A percentile compares a stretch with the other conserved stretches of the same genome.
Conservation (phyloP, 495 filamentous ascomycete species). For the Extremus antarcticus region DNA sequence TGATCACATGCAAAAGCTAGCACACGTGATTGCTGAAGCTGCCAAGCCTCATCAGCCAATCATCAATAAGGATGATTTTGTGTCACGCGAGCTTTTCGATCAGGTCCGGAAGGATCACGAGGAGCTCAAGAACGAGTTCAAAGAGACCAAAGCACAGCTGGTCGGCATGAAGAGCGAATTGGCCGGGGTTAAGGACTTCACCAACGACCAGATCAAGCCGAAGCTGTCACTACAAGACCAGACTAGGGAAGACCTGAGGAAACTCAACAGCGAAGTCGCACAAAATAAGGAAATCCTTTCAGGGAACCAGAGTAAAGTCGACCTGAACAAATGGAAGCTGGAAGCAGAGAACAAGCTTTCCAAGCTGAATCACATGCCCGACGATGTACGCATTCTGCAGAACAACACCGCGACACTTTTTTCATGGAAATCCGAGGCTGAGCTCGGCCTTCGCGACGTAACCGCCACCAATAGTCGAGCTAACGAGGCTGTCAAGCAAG, state of each 20-base stretch:
- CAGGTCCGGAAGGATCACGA: not conserved
- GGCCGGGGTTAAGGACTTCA: not conserved
- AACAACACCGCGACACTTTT: not conserved
- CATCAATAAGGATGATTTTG: not conserved
- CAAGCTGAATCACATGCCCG: not conserved
- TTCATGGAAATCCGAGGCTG: not conserved
- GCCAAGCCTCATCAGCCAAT: not conserved
- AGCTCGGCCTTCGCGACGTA: not conserved
- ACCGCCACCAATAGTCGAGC: not conserved
- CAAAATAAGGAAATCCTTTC: too few species aligned
- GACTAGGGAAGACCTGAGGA: too few species aligned
- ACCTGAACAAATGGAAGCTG: not conserved
- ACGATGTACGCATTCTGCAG: not conserved
- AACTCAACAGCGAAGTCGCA: too few species aligned
- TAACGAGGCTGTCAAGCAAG: not conserved
- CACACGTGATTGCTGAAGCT: not conserved
- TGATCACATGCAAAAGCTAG: not conserved
- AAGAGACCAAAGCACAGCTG: not conserved
- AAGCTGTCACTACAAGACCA: too few species aligned
- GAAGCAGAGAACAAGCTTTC: not conserved
- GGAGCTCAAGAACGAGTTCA: not conserved
- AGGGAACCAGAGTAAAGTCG: not conserved
- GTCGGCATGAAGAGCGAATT: not conserved
- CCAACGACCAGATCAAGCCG: too few species aligned
- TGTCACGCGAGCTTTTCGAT: constrained; percentile 1